A percentile compares a stretch with the other conserved stretches of the same genome.
phyloP scores from a whole-genome alignment of 2,329 filamentous ascomycete genomes.

The Penicillium sclerotiorum region DNA sequence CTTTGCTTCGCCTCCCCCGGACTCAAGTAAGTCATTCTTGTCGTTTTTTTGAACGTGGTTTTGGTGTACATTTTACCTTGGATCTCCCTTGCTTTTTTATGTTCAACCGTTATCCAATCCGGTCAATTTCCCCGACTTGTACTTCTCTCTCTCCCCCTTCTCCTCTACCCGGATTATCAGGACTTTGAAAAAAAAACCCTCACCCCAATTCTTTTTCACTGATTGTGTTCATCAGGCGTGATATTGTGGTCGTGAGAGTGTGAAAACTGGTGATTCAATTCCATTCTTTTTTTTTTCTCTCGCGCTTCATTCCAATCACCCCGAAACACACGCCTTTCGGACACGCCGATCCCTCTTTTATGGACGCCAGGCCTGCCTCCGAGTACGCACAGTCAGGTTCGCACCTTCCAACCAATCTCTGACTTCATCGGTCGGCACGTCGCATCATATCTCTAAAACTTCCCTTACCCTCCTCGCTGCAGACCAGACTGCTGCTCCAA shows the following conservation, averaged over 20 bases:
- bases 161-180: too few species aligned
- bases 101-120: constrained; percentile 19
- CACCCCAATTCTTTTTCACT: constrained; percentile 11
- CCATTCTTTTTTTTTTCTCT: too few species aligned
- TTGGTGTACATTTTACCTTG: not conserved
- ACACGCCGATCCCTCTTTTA: constrained; percentile 46
- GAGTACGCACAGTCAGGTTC: constrained; percentile 89
- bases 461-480: constrained; percentile 48
- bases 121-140: constrained; percentile 27
- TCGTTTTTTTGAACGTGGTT: constrained; percentile 3
- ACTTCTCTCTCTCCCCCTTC: not conserved
- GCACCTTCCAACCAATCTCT: constrained; percentile 52
- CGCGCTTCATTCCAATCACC: not conserved
- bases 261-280: too few species aligned
- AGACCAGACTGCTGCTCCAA: constrained; percentile 82
- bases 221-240: too few species aligned
- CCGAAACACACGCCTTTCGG: constrained; percentile 11
- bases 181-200: not conserved
- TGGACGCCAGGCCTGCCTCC: constrained; percentile 65
- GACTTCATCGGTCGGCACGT: not conserved
- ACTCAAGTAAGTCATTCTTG: constrained; percentile 7
- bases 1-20: constrained; percentile 10
- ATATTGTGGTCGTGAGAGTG: too few species aligned
- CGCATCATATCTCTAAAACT: constrained; percentile 71
- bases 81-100: constrained; percentile 23